A percentile compares a stretch with the other conserved stretches of the same genome.
phyloP scores from a whole-genome alignment of 2,329 filamentous ascomycete species.

The Blumeria hordei region DNA sequence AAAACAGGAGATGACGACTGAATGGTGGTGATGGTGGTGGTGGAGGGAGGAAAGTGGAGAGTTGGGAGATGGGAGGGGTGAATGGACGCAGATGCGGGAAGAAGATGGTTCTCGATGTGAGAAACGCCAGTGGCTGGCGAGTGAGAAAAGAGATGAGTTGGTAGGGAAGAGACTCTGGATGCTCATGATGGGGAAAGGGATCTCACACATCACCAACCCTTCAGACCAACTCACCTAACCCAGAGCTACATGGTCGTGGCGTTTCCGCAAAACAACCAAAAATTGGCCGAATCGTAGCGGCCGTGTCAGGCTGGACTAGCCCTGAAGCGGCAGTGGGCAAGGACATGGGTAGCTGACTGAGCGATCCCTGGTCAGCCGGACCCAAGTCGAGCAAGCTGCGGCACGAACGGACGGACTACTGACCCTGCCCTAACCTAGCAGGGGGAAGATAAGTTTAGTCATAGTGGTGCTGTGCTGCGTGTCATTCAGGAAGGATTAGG shows the following conservation, averaged over 20 bases:
- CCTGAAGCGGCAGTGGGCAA: background rate
- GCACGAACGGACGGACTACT: background rate
- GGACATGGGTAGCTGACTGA: background rate
- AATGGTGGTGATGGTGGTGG: no score
- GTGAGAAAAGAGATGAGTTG: background rate
- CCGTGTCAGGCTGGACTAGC: background rate
- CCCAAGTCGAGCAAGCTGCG: conserved; percentile 1
- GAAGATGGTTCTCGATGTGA: no score
- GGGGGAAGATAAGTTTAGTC: no score
- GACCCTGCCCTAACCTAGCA: no score
- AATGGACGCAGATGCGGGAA: no score
- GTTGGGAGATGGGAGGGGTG: no score
- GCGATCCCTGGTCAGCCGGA: background rate
- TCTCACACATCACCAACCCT: background rate
- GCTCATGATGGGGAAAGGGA: background rate
- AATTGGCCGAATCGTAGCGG: conserved; percentile 1
- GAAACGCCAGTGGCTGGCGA: background rate
- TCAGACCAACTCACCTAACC: conserved; percentile 2
- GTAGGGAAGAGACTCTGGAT: background rate
- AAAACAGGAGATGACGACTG: no score
- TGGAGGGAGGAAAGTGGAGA: no score
- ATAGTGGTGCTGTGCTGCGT: no score
- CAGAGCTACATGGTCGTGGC: conserved; percentile 1
- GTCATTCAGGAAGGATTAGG: no score
- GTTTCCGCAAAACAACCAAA: conserved; percentile 1